Base-by-base conservation (phyloP, 2,329 filamentous ascomycete genomes). In the Penicillium sp. region DNA sequence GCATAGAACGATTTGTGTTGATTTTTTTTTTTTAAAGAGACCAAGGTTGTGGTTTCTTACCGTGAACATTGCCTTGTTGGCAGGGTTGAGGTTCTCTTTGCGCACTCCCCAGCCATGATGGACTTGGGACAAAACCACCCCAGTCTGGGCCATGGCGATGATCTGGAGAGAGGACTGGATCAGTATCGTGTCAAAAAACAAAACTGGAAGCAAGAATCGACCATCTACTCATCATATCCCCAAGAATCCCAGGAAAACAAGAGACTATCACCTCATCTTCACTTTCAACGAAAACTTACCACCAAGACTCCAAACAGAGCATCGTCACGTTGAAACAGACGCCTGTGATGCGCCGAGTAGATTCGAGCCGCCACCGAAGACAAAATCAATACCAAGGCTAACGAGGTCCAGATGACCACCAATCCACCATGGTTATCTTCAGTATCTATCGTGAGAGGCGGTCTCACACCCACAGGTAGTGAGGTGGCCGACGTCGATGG, bases 331-430 rank as follows among this genome's bases (percentile, higher is more conserved):
- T 63, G 65, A 26, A 50, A 58, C 48, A 47, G 58, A 52, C 51
- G 63, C 57, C 54, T 67, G 49, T 45, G 63, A 44, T 45, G 48
- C 7, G 68, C 65, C n/a, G 73, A 64, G 42, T 69, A 75, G 2
- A 67, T 49, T 4, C 72, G 62, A 33, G 73, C 67, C 1, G 62
- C 62, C 18, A 75, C 54, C 4, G 71, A 69, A n/a, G 70, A 56
- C 1, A 75, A 43, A 6, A 67, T 57, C 25, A 75, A 64, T 3
- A 67, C 62, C 5, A 76, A 53, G 5, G 59, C 61, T 5, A 74
- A 51, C 1, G 66, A 62, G 8, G 72, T 67, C 11, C 67, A 58
- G 27, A 76, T 70, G 5, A 71, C 60, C 12, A 76, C 56, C 29
- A 74, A 51, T 26, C 69, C 72, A 33, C 67, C 63, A 47, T 73